Conservation (phyloP, 148 eudicot genomes). For the Chenopodium formosanum region DNA sequence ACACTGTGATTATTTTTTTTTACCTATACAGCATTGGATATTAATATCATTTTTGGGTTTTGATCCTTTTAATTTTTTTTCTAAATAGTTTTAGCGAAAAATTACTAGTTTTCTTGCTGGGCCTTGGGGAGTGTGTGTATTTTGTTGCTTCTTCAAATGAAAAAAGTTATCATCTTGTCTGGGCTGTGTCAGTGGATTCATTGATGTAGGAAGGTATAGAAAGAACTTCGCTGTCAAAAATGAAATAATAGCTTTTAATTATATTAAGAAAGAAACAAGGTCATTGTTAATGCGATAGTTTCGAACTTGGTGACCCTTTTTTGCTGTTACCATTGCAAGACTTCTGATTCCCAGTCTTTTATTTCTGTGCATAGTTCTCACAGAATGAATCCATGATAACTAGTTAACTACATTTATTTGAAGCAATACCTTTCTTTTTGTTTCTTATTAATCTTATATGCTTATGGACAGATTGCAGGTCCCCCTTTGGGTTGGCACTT, state of each 20-base stretch:
- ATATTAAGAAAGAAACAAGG: too few species aligned
- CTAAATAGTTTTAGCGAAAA: too few species aligned
- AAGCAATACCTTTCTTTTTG: not conserved
- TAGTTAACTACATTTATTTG: not conserved
- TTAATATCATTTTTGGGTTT: too few species aligned
- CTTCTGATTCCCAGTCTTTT: not conserved
- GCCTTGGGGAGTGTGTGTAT: not conserved
- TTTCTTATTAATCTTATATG: constrained; percentile 19
- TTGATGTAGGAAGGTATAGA: not conserved
- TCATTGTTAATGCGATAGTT: not conserved
- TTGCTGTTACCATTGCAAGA: not conserved
- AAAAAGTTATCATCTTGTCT: not conserved
- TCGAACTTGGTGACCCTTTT: not conserved
- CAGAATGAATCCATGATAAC: not conserved
- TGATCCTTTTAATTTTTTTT: not conserved
- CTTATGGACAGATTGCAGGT: constrained; percentile 41
- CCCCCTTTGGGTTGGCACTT: constrained; percentile 44
- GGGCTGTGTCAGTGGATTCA: not conserved
- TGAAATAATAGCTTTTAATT: too few species aligned
- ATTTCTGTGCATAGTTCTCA: not conserved
- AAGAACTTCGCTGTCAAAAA: not conserved
- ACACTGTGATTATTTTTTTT: too few species aligned
- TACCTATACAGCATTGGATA: too few species aligned
- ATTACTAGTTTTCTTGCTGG: not conserved
- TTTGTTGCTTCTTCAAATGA: not conserved